Evolutionary conservation across 495 filamentous ascomycete genomes (phyloP).

Genomic region (Cenococcum geophilum): DNA sequence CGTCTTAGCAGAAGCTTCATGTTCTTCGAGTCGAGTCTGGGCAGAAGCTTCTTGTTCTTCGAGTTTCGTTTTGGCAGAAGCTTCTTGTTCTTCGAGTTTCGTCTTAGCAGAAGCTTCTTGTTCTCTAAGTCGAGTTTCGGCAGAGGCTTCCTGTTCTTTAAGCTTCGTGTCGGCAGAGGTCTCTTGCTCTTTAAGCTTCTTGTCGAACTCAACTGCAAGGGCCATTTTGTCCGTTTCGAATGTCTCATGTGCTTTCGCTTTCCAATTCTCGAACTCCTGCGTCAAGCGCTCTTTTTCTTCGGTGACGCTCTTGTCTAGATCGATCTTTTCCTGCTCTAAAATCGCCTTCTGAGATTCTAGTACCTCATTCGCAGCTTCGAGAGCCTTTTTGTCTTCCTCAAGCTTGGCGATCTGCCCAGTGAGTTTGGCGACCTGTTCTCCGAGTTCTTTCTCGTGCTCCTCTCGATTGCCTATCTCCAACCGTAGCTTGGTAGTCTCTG

Average conservation of each 20-base stretch:
- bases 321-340: slow-evolving; percentile 13
- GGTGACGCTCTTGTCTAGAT: slow-evolving; percentile 18
- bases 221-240: slow-evolving; percentile 26
- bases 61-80: slow-evolving; percentile 12
- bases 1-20: slow-evolving; percentile 9
- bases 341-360: slow-evolving; percentile 13
- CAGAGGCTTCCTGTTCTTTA: slow-evolving; percentile 5
- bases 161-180: slow-evolving; percentile 13
- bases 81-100: slow-evolving; percentile 2
- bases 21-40: not conserved
- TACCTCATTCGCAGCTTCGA: slow-evolving; percentile 13
- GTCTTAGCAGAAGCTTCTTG: slow-evolving; percentile 10
- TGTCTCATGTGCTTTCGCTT: slow-evolving; percentile 15
- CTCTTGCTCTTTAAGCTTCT: slow-evolving; percentile 7
- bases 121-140: slow-evolving; percentile 13
- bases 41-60: slow-evolving; percentile 19
- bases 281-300: slow-evolving; percentile 21
- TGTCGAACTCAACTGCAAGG: slow-evolving; percentile 27
- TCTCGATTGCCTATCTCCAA: slow-evolving; percentile 31
- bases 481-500: slow-evolving; percentile 29
- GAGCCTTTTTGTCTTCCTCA: slow-evolving; percentile 13
- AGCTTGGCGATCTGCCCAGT: slow-evolving; percentile 17
- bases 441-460: slow-evolving; percentile 15
- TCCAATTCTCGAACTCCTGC: slow-evolving; percentile 29
- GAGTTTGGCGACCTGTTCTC: slow-evolving; percentile 23